Conservation (phyloP, 345 rosid genomes). For the Salix udensis region DNA sequence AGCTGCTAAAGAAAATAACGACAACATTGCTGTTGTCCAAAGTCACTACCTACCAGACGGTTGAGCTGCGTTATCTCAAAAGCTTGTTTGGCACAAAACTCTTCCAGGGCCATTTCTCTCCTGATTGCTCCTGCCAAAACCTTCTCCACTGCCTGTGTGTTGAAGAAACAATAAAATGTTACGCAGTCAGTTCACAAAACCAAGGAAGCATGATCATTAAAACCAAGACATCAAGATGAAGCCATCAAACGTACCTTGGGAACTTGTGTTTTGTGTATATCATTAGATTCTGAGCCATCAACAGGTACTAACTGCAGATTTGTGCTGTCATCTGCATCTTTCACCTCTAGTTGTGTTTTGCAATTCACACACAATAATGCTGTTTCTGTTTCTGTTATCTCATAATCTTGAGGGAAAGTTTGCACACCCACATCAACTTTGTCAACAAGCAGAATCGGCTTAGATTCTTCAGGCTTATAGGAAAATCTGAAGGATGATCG, state of each 20-base stretch:
- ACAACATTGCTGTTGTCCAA: slow-evolving; percentile 2
- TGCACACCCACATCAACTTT: slow-evolving; percentile 86
- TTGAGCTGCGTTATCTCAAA: slow-evolving; percentile 83
- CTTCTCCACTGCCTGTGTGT: slow-evolving; percentile 83
- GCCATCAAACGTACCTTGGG: slow-evolving; percentile 59
- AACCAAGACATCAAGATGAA: background rate
- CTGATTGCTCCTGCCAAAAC: slow-evolving; percentile 94
- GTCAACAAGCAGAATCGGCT: slow-evolving; percentile 36
- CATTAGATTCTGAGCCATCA: slow-evolving; percentile 51
- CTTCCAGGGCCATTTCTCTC: slow-evolving; percentile 98
- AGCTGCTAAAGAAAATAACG: slow-evolving; percentile 3
- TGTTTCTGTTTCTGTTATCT: slow-evolving; percentile 34
- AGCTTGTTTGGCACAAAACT: slow-evolving; percentile 81
- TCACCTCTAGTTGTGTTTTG: slow-evolving; percentile 41
- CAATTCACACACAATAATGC: slow-evolving; percentile 59
- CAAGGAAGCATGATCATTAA: background rate
- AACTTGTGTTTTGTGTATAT: slow-evolving; percentile 61
- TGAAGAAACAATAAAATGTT: slow-evolving; percentile 9
- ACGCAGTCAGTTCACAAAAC: background rate
- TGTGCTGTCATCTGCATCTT: slow-evolving; percentile 43
- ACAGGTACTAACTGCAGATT: slow-evolving; percentile 62
- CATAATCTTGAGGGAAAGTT: slow-evolving; percentile 50
- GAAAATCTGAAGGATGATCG: slow-evolving; percentile 72
- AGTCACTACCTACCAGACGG: slow-evolving; percentile 64
- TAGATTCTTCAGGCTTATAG: slow-evolving; percentile 49